Evolutionary conservation across 1,284 basidiomycete genomes (phyloP).

Genomic region (Hymenochaete sp.): DNA sequence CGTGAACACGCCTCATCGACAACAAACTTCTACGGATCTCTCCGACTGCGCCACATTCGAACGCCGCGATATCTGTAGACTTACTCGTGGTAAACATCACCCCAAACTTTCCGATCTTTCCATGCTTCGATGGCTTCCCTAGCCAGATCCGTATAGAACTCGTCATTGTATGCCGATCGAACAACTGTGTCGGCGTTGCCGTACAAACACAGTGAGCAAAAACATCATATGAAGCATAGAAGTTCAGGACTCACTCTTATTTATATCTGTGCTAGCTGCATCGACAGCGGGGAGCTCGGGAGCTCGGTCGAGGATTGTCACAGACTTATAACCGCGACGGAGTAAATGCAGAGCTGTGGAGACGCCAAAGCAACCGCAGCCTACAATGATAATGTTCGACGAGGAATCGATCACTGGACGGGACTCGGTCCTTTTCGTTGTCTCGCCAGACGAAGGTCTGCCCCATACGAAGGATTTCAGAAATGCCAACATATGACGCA

Average conservation of each 20-base stretch:
- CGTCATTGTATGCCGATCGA: conserved; percentile 60
- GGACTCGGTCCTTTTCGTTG: neutral
- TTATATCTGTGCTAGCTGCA: conserved; percentile 78
- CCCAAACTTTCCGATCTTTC: conserved; percentile 60
- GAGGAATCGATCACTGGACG: neutral
- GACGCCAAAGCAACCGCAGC: conserved; percentile 83
- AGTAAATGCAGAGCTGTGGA: conserved; percentile 77
- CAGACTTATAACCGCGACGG: conserved; percentile 48
- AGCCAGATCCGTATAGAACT: conserved; percentile 63
- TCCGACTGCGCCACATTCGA: neutral
- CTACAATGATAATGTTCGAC: conserved; percentile 57
- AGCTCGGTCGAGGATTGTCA: conserved; percentile 70
- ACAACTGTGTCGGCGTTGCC: conserved; percentile 39
- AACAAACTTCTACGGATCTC: too few species aligned
- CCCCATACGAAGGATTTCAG: too few species aligned
- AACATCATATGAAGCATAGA: neutral
- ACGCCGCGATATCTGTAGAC: conserved; percentile 23
- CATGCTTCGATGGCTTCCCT: conserved; percentile 65
- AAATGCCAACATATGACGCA: too few species aligned
- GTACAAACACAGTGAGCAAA: neutral
- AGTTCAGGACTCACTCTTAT: conserved; percentile 50
- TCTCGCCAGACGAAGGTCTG: neutral
- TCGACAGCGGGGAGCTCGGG: conserved; percentile 61
- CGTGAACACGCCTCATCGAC: too few species aligned
- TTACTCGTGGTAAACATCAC: conserved; percentile 74